A percentile compares a stretch with the other conserved stretches of the same genome.
phyloP scores from a whole-genome alignment of 345 rosid species.

The Eucalyptus sp. region DNA sequence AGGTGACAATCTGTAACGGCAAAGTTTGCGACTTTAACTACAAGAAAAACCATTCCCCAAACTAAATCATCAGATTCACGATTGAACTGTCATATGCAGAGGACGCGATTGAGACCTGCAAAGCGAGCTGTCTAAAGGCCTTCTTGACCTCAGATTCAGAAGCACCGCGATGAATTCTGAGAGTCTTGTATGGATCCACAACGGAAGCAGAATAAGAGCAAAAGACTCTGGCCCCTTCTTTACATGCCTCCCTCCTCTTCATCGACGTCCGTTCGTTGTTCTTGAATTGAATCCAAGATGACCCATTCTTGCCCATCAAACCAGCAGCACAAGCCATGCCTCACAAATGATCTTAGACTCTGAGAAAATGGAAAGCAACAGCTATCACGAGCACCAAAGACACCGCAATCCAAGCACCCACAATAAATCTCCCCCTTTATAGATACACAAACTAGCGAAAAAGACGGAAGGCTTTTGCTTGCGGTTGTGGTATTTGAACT shows the following conservation, averaged over 20 bases:
- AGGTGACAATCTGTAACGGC: neutral
- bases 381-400: neutral
- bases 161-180: conserved; percentile 65
- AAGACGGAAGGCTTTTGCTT: neutral
- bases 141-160: conserved; percentile 81
- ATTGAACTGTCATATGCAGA: neutral
- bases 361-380: neutral
- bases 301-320: neutral
- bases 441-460: neutral
- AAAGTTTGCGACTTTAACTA: neutral
- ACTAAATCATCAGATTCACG: neutral
- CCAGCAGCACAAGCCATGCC: neutral
- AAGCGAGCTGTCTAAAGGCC: conserved; percentile 78
- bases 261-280: neutral
- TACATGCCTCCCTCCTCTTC: conserved; percentile 18
- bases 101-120: conserved; percentile 31
- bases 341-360: neutral
- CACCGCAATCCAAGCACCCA: neutral
- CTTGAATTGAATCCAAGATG: neutral
- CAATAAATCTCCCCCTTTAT: neutral
- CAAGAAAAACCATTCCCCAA: neutral
- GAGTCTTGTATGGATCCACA: conserved; percentile 59
- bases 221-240: conserved; percentile 12
- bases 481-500: neutral
- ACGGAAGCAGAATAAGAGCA: conserved; percentile 28